Evolutionary conservation across 1,139 yeast species (phyloP).

Genomic region (Hansenula lynferdii): DNA sequence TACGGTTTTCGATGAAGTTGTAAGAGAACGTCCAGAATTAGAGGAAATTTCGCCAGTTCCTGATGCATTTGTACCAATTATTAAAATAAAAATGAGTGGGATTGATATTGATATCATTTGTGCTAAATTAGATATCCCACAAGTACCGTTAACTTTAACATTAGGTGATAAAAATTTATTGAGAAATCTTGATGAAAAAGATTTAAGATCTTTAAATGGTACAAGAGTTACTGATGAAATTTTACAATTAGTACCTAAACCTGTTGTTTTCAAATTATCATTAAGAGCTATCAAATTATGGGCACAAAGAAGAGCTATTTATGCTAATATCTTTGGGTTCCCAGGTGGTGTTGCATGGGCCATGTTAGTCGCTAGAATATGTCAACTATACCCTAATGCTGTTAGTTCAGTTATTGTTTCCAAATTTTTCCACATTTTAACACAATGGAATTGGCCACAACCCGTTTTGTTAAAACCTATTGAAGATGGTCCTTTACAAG

Average conservation of each 20-base stretch:
- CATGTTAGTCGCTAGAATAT: slow-evolving; percentile 93
- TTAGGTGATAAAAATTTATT: slow-evolving; percentile 81
- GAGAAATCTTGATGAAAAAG: slow-evolving; percentile 85
- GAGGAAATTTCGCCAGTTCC: slow-evolving; percentile 92
- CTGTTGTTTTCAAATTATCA: slow-evolving; percentile 89
- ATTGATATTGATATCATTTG: slow-evolving; percentile 87
- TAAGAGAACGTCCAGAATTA: slow-evolving; percentile 69
- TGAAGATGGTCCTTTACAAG: slow-evolving; percentile 96
- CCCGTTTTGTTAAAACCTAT: slow-evolving; percentile 89
- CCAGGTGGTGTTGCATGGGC: slow-evolving; percentile 99
- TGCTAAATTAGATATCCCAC: slow-evolving; percentile 77
- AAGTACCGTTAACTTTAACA: slow-evolving; percentile 69
- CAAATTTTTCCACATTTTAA: slow-evolving; percentile 78
- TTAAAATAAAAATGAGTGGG: slow-evolving; percentile 81
- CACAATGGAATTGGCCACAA: slow-evolving; percentile 98
- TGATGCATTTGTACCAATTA: slow-evolving; percentile 95
- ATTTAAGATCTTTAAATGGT: slow-evolving; percentile 85
- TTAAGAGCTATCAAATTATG: slow-evolving; percentile 88
- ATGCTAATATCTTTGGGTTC: slow-evolving; percentile 92
- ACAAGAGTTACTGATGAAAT: slow-evolving; percentile 97
- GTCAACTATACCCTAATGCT: slow-evolving; percentile 95
- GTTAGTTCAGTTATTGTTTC: slow-evolving; percentile 87
- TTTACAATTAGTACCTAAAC: slow-evolving; percentile 82
- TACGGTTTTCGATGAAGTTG: slow-evolving; percentile 62
- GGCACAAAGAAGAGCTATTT: slow-evolving; percentile 94